These are phyloP conservation scores for Basidiobolus meristosporus DNA, from an alignment of 371 early-diverging fungal species.

Conservation along the genomic window DNA sequence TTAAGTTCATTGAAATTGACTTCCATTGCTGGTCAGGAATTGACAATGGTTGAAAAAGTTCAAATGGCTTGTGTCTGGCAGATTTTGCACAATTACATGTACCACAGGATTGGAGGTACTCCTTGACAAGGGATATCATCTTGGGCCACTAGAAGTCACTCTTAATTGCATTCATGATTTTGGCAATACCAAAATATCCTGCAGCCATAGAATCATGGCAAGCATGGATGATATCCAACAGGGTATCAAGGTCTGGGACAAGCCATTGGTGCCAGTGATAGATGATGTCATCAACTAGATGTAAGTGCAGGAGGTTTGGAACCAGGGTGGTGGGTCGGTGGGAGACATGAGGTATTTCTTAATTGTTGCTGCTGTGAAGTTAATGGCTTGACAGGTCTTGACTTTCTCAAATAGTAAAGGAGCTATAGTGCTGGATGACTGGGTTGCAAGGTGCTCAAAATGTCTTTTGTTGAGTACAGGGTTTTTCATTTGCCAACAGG, in stretches of 20 bases:
- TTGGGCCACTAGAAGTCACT: constrained; percentile 17
- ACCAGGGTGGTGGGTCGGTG: too few relatives aligned
- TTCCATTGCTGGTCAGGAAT: constrained; percentile 3
- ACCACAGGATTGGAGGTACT: constrained; percentile 17
- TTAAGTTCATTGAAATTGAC: constrained; percentile 7
- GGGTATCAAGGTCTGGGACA: not conserved
- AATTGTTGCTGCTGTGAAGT: too few relatives aligned
- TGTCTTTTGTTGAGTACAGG: too few relatives aligned
- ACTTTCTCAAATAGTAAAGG: too few relatives aligned
- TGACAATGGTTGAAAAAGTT: constrained; percentile 14
- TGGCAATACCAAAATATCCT: constrained; percentile 19
- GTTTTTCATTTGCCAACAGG: too few relatives aligned
- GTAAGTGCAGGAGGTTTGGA: too few relatives aligned
- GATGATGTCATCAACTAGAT: too few relatives aligned
- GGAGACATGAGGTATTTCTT: too few relatives aligned
- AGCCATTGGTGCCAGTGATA: too few relatives aligned
- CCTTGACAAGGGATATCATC: constrained; percentile 8
- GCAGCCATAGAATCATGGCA: constrained; percentile 14
- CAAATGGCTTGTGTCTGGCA: constrained; percentile 7
- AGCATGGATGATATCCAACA: constrained; percentile 3
- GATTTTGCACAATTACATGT: constrained; percentile 15
- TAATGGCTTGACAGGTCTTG: too few relatives aligned
- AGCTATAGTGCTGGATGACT: too few relatives aligned
- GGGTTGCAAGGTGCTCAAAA: too few relatives aligned
- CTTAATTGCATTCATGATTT: constrained; percentile 13